Evolutionary conservation across 306 rosid species (phyloP).

Genomic region (Cicer cuneatum): DNA sequence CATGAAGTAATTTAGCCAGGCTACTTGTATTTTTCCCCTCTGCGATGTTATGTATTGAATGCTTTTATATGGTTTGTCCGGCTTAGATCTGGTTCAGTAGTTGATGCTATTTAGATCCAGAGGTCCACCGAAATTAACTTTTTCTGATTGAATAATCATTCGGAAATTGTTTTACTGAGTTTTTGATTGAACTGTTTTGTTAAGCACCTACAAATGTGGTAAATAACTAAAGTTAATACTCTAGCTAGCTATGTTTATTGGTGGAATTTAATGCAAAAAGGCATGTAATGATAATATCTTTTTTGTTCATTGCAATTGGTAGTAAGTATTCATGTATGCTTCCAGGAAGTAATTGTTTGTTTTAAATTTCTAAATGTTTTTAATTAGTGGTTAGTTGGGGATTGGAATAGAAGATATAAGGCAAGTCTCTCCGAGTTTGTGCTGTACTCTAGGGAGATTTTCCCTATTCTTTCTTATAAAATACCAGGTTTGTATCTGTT

Average conservation of each 20-base stretch:
- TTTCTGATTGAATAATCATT: slow-evolving; percentile 1
- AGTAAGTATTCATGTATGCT: slow-evolving; percentile 6
- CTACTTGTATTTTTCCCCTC: slow-evolving; percentile 9
- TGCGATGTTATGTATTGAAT: slow-evolving; percentile 29
- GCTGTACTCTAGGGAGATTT: not conserved
- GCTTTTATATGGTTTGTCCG: slow-evolving; percentile 28
- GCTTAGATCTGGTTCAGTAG: slow-evolving; percentile 21
- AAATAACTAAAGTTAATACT: not conserved
- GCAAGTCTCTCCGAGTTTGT: not conserved
- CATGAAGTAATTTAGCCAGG: not conserved
- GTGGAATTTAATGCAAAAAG: slow-evolving; percentile 12
- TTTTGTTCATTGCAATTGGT: slow-evolving; percentile 5
- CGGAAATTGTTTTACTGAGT: slow-evolving; percentile 1
- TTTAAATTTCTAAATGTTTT: slow-evolving; percentile 12
- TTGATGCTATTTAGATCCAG: slow-evolving; percentile 36
- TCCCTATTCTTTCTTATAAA: not conserved
- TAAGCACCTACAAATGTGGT: not conserved
- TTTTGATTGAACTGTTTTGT: slow-evolving; percentile 20
- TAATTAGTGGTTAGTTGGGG: not conserved
- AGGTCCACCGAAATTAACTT: slow-evolving; percentile 7
- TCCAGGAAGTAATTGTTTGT: slow-evolving; percentile 16
- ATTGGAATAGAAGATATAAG: not conserved
- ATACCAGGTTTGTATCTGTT: not conserved
- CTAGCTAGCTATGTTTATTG: not conserved
- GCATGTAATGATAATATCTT: slow-evolving; percentile 8